These are phyloP conservation scores for Gentiana straminea DNA, from an alignment of 257 asterid species.

Conservation along the genomic window DNA sequence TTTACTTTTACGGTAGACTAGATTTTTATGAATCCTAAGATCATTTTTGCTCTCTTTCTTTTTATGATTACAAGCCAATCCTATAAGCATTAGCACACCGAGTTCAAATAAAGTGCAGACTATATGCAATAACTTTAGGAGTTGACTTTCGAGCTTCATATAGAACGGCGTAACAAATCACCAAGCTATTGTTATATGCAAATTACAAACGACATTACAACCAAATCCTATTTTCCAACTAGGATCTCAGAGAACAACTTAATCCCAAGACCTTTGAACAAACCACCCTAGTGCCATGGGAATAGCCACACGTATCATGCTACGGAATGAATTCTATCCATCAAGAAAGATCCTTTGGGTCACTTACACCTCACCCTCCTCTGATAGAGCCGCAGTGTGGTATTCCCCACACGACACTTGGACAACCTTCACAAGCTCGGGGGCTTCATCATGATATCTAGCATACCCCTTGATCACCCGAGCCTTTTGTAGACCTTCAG, in stretches of 20 bases:
- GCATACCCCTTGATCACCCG: slow-evolving; percentile 65
- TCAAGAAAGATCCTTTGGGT: slow-evolving; percentile 34
- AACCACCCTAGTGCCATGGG: slow-evolving; percentile 22
- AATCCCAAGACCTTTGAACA: slow-evolving; percentile 15
- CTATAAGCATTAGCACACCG: no score
- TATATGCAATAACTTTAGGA: background rate
- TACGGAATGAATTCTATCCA: slow-evolving; percentile 24
- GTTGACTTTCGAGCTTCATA: background rate
- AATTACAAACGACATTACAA: slow-evolving; percentile 3
- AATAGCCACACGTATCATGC: slow-evolving; percentile 30
- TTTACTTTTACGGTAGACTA: no score
- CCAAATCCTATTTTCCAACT: slow-evolving; percentile 6
- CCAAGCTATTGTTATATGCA: background rate
- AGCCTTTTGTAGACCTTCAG: slow-evolving; percentile 97
- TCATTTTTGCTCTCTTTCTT: no score
- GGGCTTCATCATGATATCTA: slow-evolving; percentile 88
- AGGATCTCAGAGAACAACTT: background rate
- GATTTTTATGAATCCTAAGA: no score
- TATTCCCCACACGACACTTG: slow-evolving; percentile 95
- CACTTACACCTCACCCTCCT: slow-evolving; percentile 97
- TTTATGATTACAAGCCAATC: no score
- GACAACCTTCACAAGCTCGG: slow-evolving; percentile 85
- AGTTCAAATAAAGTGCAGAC: no score
- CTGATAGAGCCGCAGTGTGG: slow-evolving; percentile 88
- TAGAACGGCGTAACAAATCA: slow-evolving; percentile 2